phyloP scores from a whole-genome alignment of 2,329 filamentous ascomycete species.

The Penicillium capsulatum region DNA sequence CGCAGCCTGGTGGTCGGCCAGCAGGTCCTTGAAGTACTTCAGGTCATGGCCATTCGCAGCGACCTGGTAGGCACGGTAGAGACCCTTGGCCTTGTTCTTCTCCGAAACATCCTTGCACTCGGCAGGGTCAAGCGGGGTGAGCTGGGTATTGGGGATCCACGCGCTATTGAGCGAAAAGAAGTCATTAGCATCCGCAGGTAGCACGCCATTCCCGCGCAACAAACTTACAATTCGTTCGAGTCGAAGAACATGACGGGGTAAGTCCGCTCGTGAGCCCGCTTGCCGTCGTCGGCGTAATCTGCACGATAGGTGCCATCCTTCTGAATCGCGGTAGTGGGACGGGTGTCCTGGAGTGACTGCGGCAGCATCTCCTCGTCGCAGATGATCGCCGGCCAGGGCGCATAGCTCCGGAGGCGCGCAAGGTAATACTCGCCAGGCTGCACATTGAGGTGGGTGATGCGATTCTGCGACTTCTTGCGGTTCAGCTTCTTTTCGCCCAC shows the following conservation, averaged over 20 bases:
- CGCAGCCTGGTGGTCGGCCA: conserved; percentile 57
- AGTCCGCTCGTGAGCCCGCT: conserved; percentile 76
- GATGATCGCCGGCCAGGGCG: conserved; percentile 90
- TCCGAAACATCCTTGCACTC: conserved; percentile 65
- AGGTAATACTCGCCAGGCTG: conserved; percentile 89
- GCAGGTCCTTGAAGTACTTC: conserved; percentile 75
- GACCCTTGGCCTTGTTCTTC: conserved; percentile 71
- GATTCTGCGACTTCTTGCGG: conserved; percentile 75
- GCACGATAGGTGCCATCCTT: conserved; percentile 82
- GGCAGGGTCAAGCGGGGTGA: conserved; percentile 71
- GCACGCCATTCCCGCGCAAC: neutral
- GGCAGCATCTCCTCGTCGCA: conserved; percentile 95
- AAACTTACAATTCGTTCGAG: conserved; percentile 93
- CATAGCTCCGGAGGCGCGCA: conserved; percentile 89
- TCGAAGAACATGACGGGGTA: conserved; percentile 93
- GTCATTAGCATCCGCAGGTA: neutral
- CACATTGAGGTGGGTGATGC: conserved; percentile 69
- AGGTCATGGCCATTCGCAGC: conserved; percentile 75
- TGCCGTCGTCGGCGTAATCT: conserved; percentile 81
- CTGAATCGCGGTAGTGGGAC: conserved; percentile 78
- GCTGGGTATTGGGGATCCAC: conserved; percentile 82
- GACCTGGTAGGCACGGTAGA: conserved; percentile 74
- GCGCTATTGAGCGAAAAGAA: conserved; percentile 54
- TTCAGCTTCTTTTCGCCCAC: conserved; percentile 71
- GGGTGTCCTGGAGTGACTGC: conserved; percentile 65